Conservation (phyloP, 2,329 filamentous ascomycete genomes). For the Diaporthe nobilis region DNA sequence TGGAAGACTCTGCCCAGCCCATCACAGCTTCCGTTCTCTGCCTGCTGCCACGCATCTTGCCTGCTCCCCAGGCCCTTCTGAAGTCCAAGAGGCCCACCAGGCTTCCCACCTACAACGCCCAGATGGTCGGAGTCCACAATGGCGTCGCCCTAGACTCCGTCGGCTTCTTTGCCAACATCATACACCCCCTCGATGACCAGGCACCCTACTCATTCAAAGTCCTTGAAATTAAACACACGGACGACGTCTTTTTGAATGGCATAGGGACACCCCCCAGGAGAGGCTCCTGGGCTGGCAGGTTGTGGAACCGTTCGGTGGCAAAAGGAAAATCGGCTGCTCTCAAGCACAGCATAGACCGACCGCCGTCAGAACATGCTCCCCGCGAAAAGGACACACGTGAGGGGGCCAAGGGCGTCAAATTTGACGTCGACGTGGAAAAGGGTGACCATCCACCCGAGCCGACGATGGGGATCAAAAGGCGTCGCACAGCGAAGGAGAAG, state of each 20-base stretch:
- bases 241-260: slow-evolving; percentile 43
- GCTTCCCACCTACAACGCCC: slow-evolving; percentile 68
- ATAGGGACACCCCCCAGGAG: not conserved
- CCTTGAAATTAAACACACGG: slow-evolving; percentile 62
- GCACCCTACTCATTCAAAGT: slow-evolving; percentile 64
- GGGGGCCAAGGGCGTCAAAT: slow-evolving; percentile 22
- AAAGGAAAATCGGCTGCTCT: not conserved
- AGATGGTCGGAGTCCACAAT: slow-evolving; percentile 71
- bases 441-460: slow-evolving; percentile 31
- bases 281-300: not conserved
- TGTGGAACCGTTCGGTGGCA: not conserved
- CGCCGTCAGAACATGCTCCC: slow-evolving; percentile 10
- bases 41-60: slow-evolving; percentile 71
- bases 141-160: slow-evolving; percentile 68
- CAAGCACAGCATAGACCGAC: not conserved
- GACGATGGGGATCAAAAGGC: slow-evolving; percentile 48
- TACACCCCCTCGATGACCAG: slow-evolving; percentile 67
- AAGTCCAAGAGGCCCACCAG: slow-evolving; percentile 68
- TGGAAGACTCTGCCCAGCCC: slow-evolving; percentile 70
- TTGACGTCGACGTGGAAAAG: slow-evolving; percentile 42
- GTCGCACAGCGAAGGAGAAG: slow-evolving; percentile 56
- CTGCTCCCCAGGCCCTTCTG: slow-evolving; percentile 74
- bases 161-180: slow-evolving; percentile 74
- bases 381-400: not conserved
- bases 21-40: slow-evolving; percentile 67